These are phyloP conservation scores for Aspergillus cejpii DNA, from an alignment of 2,329 filamentous ascomycete species.

Conservation along the genomic window DNA sequence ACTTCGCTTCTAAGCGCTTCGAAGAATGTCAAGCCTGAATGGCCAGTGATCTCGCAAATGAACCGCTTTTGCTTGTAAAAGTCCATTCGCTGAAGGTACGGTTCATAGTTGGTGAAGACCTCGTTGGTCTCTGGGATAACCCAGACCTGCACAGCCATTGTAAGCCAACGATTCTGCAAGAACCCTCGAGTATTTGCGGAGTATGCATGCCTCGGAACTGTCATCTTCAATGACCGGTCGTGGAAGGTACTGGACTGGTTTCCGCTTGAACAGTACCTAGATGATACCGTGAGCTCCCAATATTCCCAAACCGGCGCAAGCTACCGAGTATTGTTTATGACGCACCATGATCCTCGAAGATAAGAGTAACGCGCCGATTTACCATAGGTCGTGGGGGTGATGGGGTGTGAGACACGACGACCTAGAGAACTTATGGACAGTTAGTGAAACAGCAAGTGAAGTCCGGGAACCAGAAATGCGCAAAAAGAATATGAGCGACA, in stretches of 20 bases:
- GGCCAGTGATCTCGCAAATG: constrained; percentile 92
- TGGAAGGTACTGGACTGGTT: constrained; percentile 78
- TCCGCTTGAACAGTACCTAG: constrained; percentile 92
- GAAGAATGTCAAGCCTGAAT: constrained; percentile 85
- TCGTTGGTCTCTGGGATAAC: constrained; percentile 84
- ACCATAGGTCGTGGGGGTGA: constrained; percentile 16
- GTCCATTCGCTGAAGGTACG: constrained; percentile 78
- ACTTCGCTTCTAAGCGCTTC: constrained; percentile 89
- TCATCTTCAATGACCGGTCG: constrained; percentile 69
- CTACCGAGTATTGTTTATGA: constrained; percentile 6
- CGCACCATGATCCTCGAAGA: constrained; percentile 29
- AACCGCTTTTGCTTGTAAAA: constrained; percentile 92
- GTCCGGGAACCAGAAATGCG: not conserved
- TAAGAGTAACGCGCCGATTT: constrained; percentile 20
- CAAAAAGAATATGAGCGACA: too few species aligned
- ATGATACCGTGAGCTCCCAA: constrained; percentile 16
- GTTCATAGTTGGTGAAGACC: constrained; percentile 80
- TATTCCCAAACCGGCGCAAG: not conserved
- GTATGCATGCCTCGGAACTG: constrained; percentile 63
- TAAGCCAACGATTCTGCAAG: constrained; percentile 7
- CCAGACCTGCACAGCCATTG: constrained; percentile 62
- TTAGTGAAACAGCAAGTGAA: constrained; percentile 10
- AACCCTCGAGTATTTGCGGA: constrained; percentile 4
- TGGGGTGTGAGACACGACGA: not conserved
- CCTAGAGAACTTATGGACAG: not conserved